Conservation (phyloP, 2,329 filamentous ascomycete genomes). For the Fusarium sp. region DNA sequence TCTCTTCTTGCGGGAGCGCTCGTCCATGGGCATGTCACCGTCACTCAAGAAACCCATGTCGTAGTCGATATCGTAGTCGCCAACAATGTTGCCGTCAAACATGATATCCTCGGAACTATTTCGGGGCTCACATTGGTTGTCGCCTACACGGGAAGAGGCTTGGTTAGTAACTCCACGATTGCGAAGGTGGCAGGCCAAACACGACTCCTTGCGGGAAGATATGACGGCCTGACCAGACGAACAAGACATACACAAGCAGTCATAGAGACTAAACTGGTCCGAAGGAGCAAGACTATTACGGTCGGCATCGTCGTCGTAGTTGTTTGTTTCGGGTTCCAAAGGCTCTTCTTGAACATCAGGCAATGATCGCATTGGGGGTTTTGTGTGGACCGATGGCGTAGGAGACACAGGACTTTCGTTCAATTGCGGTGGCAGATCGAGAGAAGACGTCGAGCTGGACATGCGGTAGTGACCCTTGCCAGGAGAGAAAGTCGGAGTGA, state of each 20-base stretch:
- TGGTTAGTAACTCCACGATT: constrained; percentile 28
- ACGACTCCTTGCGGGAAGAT: neutral
- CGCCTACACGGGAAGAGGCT: constrained; percentile 58
- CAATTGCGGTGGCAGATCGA: constrained; percentile 66
- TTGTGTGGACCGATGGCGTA: constrained; percentile 53
- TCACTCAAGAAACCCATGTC: constrained; percentile 75
- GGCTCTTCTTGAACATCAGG: constrained; percentile 89
- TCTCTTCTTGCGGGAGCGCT: constrained; percentile 65
- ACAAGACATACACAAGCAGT: constrained; percentile 77
- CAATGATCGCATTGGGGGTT: constrained; percentile 73
- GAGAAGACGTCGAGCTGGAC: constrained; percentile 82
- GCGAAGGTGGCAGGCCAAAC: constrained; percentile 11
- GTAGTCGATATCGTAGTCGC: constrained; percentile 67
- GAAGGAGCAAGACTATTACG: constrained; percentile 58
- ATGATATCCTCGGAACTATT: constrained; percentile 56
- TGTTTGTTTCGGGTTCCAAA: constrained; percentile 70
- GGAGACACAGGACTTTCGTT: constrained; percentile 67
- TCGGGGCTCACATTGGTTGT: constrained; percentile 69
- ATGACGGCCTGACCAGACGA: constrained; percentile 11
- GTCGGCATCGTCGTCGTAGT: constrained; percentile 50
- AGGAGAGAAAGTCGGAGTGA: constrained; percentile 76
- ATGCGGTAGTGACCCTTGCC: constrained; percentile 69
- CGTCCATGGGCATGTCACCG: constrained; percentile 63
- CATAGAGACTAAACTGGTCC: constrained; percentile 62
- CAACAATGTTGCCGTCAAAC: constrained; percentile 52